Percentiles rank a stretch among this genome's conserved stretches.
Evolutionary conservation across 768 basidiomycete genomes (phyloP).

Genomic region (Russula dissimulans): DNA sequence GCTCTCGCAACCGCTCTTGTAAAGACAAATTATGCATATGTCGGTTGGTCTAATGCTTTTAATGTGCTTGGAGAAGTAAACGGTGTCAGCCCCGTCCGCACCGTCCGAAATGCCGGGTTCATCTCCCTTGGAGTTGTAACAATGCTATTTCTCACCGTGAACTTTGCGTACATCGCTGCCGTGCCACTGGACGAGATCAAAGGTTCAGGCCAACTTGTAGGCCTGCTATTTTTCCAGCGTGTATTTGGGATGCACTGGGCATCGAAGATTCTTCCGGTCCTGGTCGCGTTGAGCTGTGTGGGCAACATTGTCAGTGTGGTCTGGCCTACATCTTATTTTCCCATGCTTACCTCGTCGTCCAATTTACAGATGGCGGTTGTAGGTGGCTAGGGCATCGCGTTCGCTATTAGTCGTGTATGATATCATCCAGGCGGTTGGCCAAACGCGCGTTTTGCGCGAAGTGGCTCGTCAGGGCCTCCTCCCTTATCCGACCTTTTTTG

Average conservation of each 20-base stretch:
- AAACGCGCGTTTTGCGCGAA: slow-evolving; percentile 41
- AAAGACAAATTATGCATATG: slow-evolving; percentile 26
- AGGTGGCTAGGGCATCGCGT: neutral
- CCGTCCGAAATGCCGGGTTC: slow-evolving; percentile 37
- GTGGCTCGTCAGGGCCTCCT: slow-evolving; percentile 44
- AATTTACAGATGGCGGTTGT: slow-evolving; percentile 22
- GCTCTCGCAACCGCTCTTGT: slow-evolving; percentile 24
- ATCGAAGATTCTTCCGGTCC: slow-evolving; percentile 15
- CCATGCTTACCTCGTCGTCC: slow-evolving; percentile 32
- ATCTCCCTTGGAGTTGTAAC: slow-evolving; percentile 40
- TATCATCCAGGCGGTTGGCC: slow-evolving; percentile 28
- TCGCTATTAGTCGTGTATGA: neutral
- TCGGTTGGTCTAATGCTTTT: slow-evolving; percentile 35
- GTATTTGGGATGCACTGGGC: slow-evolving; percentile 36
- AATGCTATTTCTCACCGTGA: slow-evolving; percentile 39
- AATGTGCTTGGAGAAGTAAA: slow-evolving; percentile 37
- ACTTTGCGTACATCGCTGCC: slow-evolving; percentile 32
- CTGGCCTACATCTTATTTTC: slow-evolving; percentile 29
- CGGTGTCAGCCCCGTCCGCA: slow-evolving; percentile 34
- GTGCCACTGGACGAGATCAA: slow-evolving; percentile 38
- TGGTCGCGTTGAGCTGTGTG: slow-evolving; percentile 17
- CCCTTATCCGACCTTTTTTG: slow-evolving; percentile 40
- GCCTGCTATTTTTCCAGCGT: slow-evolving; percentile 40
- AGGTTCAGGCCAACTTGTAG: slow-evolving; percentile 36
- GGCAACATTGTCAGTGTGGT: slow-evolving; percentile 27